Evolutionary conservation across 106 monocot species (phyloP).

Genomic region (Dactylorhiza incarnata): DNA sequence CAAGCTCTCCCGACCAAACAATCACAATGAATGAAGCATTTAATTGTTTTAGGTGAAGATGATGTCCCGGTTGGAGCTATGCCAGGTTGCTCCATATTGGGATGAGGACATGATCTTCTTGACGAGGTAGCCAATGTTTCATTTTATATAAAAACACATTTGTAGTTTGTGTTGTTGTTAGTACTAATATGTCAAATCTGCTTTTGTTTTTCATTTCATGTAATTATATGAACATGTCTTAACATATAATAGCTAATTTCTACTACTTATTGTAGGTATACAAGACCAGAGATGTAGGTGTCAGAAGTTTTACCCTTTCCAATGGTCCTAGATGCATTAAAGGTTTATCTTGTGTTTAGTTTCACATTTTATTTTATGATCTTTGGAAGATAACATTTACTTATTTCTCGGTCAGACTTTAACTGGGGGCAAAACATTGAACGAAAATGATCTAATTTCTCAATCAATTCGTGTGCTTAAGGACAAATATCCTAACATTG

Average conservation of each 20-base stretch:
- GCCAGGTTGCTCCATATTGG: conserved; percentile 95
- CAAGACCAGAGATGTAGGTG: conserved; percentile 92
- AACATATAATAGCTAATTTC: not conserved
- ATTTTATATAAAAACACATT: too few relatives aligned
- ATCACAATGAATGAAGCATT: not conserved
- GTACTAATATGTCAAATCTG: not conserved
- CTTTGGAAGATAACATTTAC: not conserved
- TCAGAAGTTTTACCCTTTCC: conserved; percentile 93
- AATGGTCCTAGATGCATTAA: conserved; percentile 94
- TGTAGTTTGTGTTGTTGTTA: not conserved
- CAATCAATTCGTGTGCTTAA: conserved; percentile 81
- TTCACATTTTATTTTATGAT: conserved; percentile 1
- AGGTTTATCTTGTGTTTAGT: conserved; percentile 32
- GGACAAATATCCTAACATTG: conserved; percentile 93
- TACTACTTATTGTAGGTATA: conserved; percentile 55
- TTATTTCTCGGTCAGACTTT: conserved; percentile 51
- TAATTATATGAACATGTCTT: not conserved
- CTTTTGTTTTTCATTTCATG: not conserved
- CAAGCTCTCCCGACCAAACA: too few relatives aligned
- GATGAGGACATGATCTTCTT: conserved; percentile 92
- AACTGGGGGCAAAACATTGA: conserved; percentile 92
- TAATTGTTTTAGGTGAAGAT: conserved; percentile 61
- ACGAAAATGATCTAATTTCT: conserved; percentile 93
- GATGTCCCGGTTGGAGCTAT: conserved; percentile 95
- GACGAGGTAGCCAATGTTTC: conserved; percentile 54